These are phyloP conservation scores for Hypomontagnella submonticulosa DNA, from an alignment of 495 filamentous ascomycete species.

Conservation along the genomic window DNA sequence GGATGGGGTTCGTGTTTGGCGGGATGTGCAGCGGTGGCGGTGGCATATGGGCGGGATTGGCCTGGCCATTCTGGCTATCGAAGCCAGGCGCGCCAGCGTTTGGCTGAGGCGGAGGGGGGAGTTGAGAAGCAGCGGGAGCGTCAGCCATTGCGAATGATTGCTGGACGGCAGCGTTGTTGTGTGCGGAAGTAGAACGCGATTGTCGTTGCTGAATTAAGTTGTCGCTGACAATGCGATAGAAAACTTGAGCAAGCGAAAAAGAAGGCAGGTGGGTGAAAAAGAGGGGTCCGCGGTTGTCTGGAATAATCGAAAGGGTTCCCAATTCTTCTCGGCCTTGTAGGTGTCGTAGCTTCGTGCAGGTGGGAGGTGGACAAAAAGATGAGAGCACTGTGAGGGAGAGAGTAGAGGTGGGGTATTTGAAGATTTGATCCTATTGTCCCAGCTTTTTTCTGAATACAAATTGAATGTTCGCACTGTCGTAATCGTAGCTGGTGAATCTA, in stretches of 20 bases:
- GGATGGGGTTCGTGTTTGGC: slow-evolving; percentile 96
- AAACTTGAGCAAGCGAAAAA: slow-evolving; percentile 34
- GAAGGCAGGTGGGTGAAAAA: slow-evolving; percentile 14
- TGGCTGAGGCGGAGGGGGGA: slow-evolving; percentile 73
- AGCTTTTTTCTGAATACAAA: slow-evolving; percentile 22
- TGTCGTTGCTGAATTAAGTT: slow-evolving; percentile 31
- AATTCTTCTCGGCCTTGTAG: slow-evolving; percentile 22
- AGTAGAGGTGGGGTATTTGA: slow-evolving; percentile 32
- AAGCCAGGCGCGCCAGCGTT: slow-evolving; percentile 77
- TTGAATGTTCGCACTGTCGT: slow-evolving; percentile 14
- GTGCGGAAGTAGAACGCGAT: slow-evolving; percentile 35
- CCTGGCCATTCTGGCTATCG: slow-evolving; percentile 73
- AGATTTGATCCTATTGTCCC: slow-evolving; percentile 26
- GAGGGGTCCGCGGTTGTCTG: slow-evolving; percentile 23
- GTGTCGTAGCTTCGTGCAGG: slow-evolving; percentile 37
- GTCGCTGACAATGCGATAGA: slow-evolving; percentile 33
- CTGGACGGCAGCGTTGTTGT: slow-evolving; percentile 16
- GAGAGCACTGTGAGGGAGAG: background rate
- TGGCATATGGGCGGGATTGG: slow-evolving; percentile 86
- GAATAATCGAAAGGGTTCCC: slow-evolving; percentile 27
- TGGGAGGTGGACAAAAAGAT: slow-evolving; percentile 29
- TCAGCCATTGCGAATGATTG: slow-evolving; percentile 70
- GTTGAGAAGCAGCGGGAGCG: slow-evolving; percentile 66
- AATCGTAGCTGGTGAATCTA: slow-evolving; percentile 40
- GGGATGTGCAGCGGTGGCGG: slow-evolving; percentile 94